These are phyloP conservation scores for Colletotrichum spinosum DNA, from an alignment of 2,329 filamentous ascomycete genomes.

Conservation along the genomic window DNA sequence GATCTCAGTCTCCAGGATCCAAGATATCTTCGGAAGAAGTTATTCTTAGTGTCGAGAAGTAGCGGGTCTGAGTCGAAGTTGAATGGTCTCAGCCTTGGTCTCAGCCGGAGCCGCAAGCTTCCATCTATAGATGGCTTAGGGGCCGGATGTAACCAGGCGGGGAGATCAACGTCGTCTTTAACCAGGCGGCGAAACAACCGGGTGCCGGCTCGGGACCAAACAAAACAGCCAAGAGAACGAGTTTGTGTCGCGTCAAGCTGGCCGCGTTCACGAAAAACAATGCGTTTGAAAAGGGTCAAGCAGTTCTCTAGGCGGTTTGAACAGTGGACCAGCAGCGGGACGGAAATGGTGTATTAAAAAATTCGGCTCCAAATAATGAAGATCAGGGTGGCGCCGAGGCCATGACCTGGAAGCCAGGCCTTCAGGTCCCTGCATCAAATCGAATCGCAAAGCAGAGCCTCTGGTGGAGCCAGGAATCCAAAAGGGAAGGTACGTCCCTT, in stretches of 20 bases:
- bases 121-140: conserved; percentile 20
- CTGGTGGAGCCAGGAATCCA: conserved; percentile 10
- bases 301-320: conserved; percentile 31
- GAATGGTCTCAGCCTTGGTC: conserved; percentile 27
- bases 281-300: conserved; percentile 15
- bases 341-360: conserved; percentile 32
- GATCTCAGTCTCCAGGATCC: not conserved
- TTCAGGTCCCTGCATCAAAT: conserved; percentile 31
- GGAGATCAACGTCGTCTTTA: conserved; percentile 29
- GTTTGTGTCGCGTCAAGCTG: conserved; percentile 18
- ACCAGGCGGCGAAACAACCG: conserved; percentile 22
- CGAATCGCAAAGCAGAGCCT: conserved; percentile 25
- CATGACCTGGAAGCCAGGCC: conserved; percentile 1
- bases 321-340: conserved; percentile 15
- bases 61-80: conserved; percentile 18
- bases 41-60: conserved; percentile 27
- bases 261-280: conserved; percentile 14
- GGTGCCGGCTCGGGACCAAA: conserved; percentile 22
- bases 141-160: conserved; percentile 28
- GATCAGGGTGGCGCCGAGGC: conserved; percentile 9
- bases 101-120: conserved; percentile 24
- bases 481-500: not conserved
- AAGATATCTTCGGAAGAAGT: conserved; percentile 28
- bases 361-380: conserved; percentile 27
- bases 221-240: conserved; percentile 26